These are phyloP conservation scores for Annulohypoxylon nitens DNA, from an alignment of 495 filamentous ascomycete species.

Conservation along the genomic window DNA sequence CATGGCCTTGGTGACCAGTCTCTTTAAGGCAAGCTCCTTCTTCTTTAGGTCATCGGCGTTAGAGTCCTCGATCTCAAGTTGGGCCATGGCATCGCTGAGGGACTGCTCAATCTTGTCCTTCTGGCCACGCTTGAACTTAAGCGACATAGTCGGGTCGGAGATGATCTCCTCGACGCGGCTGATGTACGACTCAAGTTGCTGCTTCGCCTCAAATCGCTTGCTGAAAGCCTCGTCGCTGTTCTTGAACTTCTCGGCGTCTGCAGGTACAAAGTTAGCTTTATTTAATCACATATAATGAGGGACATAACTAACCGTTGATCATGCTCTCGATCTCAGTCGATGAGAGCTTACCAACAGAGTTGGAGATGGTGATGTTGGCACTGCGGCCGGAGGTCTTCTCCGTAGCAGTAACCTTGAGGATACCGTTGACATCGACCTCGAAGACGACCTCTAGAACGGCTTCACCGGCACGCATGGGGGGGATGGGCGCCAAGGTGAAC, in stretches of 20 bases:
- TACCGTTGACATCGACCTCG: conserved; percentile 99
- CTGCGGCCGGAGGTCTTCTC: conserved; percentile 98
- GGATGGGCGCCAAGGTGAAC: conserved; percentile 97
- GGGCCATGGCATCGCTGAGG: conserved; percentile 64
- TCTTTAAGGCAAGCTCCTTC: conserved; percentile 99
- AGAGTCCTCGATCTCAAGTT: conserved; percentile 72
- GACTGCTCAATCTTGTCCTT: conserved; percentile 99
- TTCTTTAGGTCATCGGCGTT: conserved; percentile 96
- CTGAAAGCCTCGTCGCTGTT: conserved; percentile 95
- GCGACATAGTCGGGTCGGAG: conserved; percentile 92
- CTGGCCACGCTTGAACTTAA: conserved; percentile 98
- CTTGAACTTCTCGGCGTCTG: conserved; percentile 99
- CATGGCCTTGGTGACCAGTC: conserved; percentile 97
- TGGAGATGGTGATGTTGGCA: conserved; percentile 99
- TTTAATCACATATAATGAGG: neutral
- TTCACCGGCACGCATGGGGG: conserved; percentile 97
- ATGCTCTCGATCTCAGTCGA: conserved; percentile 96
- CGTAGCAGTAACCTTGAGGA: conserved; percentile 99
- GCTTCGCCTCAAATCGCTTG: conserved; percentile 98
- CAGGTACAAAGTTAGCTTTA: conserved; percentile 39
- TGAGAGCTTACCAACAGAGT: conserved; percentile 98
- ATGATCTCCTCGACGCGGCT: conserved; percentile 98
- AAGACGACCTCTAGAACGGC: conserved; percentile 98
- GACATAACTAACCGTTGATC: conserved; percentile 77
- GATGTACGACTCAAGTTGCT: conserved; percentile 99